A percentile compares a stretch with the other conserved stretches of the same genome.
Conservation (phyloP, 208 protist genomes). For the Lotmaria passim region DNA sequence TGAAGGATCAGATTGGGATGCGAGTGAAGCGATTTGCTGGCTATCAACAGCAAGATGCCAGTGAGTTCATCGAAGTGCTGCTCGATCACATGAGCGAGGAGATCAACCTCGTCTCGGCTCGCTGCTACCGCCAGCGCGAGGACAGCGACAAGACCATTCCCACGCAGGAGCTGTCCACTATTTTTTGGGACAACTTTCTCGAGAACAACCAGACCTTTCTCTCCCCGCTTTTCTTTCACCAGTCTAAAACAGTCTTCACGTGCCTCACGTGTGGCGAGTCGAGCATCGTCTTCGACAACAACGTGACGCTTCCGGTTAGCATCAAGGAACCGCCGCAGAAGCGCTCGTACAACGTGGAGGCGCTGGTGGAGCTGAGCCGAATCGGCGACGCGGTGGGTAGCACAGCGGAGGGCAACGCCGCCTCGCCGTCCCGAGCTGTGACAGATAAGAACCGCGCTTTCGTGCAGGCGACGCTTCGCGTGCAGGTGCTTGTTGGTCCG, state of each 20-base stretch:
- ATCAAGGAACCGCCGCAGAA: conserved; percentile 52
- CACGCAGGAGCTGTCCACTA: conserved; percentile 62
- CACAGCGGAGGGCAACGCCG: background rate
- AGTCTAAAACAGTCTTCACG: conserved; percentile 72
- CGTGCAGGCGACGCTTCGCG: conserved; percentile 28
- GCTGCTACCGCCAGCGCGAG: conserved; percentile 84
- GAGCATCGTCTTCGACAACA: conserved; percentile 82
- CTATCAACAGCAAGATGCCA: conserved; percentile 88
- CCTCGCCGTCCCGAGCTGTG: conserved; percentile 14
- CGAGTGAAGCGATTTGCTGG: conserved; percentile 64
- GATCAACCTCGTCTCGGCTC: conserved; percentile 77
- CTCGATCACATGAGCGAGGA: conserved; percentile 93
- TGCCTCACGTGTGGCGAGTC: conserved; percentile 67
- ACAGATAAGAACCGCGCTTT: conserved; percentile 4
- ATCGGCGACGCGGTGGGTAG: background rate
- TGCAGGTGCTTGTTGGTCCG: conserved; percentile 28
- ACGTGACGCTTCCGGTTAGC: conserved; percentile 65
- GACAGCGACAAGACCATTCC: conserved; percentile 77
- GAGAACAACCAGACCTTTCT: conserved; percentile 80
- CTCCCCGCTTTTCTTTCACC: conserved; percentile 78
- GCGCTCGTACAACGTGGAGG: conserved; percentile 38
- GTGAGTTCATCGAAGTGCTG: conserved; percentile 90
- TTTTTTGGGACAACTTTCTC: conserved; percentile 92
- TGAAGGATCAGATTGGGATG: conserved; percentile 69
- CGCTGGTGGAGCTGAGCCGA: conserved; percentile 33